These are phyloP conservation scores for Otatea glauca DNA, from an alignment of 176 grass and related monocot genomes.

Conservation along the genomic window DNA sequence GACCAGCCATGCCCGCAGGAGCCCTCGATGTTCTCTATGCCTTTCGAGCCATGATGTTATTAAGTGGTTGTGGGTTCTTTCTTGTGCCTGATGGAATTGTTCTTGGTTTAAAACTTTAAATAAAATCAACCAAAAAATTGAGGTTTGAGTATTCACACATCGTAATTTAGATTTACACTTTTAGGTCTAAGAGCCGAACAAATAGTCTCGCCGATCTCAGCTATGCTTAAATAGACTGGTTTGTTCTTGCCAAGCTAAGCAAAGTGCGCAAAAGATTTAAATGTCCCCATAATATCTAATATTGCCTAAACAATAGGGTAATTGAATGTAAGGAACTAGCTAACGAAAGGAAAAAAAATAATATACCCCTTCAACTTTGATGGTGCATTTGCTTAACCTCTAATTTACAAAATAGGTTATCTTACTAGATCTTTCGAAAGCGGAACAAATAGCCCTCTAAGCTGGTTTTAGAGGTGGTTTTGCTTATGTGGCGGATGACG, in stretches of 20 bases:
- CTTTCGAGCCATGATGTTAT: not conserved
- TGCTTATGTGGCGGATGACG: not conserved
- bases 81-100: not conserved
- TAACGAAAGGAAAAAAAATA: not conserved
- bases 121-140: not conserved
- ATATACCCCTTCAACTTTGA: not conserved
- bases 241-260: conserved; percentile 2
- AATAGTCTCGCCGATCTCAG: not conserved
- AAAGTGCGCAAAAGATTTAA: not conserved
- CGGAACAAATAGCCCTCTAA: not conserved
- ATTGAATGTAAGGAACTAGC: not conserved
- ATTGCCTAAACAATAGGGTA: not conserved
- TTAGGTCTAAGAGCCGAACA: not conserved
- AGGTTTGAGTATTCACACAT: not conserved
- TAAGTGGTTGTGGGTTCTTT: not conserved
- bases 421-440: not conserved
- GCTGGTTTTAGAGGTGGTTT: not conserved
- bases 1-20: not conserved
- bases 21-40: not conserved
- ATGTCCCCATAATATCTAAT: not conserved
- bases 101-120: not conserved
- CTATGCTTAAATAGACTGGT: not conserved
- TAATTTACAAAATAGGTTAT: not conserved
- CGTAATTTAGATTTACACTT: not conserved
- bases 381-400: not conserved